phyloP scores from a whole-genome alignment of 2,329 filamentous ascomycete species.

The Fusarium sp. region DNA sequence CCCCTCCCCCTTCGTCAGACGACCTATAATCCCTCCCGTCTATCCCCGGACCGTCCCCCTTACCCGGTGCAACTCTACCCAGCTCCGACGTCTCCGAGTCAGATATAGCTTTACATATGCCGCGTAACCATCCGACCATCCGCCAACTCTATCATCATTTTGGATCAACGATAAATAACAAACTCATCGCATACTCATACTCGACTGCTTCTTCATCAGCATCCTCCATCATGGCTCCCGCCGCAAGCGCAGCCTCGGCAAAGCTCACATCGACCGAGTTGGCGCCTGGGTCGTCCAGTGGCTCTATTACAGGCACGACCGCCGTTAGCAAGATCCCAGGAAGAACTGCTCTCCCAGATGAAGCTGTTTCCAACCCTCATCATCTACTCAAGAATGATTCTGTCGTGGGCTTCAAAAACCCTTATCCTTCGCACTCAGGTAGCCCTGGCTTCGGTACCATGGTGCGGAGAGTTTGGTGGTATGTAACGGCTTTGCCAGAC shows the following conservation, averaged over 20 bases:
- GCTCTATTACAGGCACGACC: constrained; percentile 36
- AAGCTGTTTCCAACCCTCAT: constrained; percentile 59
- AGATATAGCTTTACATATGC: constrained; percentile 36
- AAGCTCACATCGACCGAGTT: constrained; percentile 29
- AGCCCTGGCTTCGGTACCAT: constrained; percentile 40
- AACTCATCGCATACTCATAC: constrained; percentile 11
- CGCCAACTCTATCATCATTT: constrained; percentile 37
- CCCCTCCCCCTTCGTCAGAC: neutral
- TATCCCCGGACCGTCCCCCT: constrained; percentile 14
- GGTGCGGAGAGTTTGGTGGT: constrained; percentile 53
- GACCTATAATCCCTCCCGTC: constrained; percentile 10
- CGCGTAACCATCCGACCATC: constrained; percentile 36
- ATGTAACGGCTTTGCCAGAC: constrained; percentile 26
- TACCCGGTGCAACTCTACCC: constrained; percentile 22
- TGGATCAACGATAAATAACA: constrained; percentile 24
- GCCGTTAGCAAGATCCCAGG: constrained; percentile 52
- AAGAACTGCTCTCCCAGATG: constrained; percentile 53
- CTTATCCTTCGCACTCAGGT: constrained; percentile 59
- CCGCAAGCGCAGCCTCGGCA: constrained; percentile 28
- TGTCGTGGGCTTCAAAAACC: constrained; percentile 61
- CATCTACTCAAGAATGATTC: constrained; percentile 58
- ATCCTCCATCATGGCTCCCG: constrained; percentile 35
- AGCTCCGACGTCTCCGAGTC: constrained; percentile 22
- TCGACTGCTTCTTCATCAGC: constrained; percentile 27
- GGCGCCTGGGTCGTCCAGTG: constrained; percentile 16